Conservation (phyloP, 257 asterid genomes). For the Solanum peruvianum region DNA sequence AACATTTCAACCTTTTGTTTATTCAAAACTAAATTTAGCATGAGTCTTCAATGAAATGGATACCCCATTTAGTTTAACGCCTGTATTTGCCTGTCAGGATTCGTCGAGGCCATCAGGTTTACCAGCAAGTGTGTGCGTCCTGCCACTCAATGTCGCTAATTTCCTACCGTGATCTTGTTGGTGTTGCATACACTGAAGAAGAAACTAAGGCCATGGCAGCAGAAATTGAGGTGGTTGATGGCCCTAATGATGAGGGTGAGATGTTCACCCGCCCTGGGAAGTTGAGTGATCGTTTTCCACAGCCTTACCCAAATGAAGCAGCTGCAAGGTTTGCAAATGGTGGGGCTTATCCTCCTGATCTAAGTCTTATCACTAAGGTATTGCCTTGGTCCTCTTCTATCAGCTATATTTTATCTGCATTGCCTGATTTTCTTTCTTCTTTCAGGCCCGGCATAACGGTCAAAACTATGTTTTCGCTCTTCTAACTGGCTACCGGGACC, state of each 20-base stretch:
- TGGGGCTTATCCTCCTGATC: neutral
- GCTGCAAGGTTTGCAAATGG: neutral
- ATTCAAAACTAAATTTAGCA: neutral
- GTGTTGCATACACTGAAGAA: neutral
- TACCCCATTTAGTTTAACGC: neutral
- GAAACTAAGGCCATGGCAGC: neutral
- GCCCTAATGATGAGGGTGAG: neutral
- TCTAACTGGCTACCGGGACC: slow-evolving; percentile 72
- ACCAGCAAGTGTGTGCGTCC: neutral
- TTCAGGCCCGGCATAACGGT: slow-evolving; percentile 64
- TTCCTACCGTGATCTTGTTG: neutral
- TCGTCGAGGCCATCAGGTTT: slow-evolving; percentile 42
- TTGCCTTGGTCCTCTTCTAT: neutral
- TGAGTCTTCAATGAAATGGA: neutral
- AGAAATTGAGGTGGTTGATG: neutral
- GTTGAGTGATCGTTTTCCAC: neutral
- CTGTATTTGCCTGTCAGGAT: slow-evolving; percentile 23
- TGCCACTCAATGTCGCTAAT: neutral
- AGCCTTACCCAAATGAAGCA: neutral
- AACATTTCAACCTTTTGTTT: neutral
- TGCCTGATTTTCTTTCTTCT: neutral
- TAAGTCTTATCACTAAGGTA: neutral
- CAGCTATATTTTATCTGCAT: neutral
- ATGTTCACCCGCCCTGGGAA: neutral
- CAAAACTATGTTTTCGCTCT: slow-evolving; percentile 65